Conservation (phyloP, 2,329 filamentous ascomycete genomes). For the Microcyclospora pomicola region DNA sequence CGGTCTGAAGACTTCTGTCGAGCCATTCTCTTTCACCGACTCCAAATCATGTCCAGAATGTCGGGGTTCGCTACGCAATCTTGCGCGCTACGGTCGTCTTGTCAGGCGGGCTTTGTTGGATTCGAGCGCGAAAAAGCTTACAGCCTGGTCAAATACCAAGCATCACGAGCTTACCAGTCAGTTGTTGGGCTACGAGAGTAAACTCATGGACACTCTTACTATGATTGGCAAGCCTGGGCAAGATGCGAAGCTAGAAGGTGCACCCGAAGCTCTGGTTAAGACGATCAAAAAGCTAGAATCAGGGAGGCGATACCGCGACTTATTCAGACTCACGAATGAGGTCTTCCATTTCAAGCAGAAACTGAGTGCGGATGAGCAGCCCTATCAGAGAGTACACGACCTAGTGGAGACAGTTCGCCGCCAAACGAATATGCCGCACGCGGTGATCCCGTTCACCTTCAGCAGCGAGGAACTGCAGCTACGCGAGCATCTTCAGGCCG, state of each 20-base stretch:
- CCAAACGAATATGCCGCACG: constrained; percentile 9
- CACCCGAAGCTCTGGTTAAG: constrained; percentile 1
- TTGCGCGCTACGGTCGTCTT: constrained; percentile 49
- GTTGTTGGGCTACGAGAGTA: not conserved
- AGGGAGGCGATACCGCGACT: constrained; percentile 2
- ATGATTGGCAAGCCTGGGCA: not conserved
- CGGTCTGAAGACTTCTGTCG: constrained; percentile 24
- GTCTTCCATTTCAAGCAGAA: constrained; percentile 16
- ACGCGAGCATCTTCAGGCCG: constrained; percentile 27
- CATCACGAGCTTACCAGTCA: no score
- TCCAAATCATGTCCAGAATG: constrained; percentile 44
- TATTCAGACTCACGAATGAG: constrained; percentile 3
- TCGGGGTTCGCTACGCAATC: constrained; percentile 42
- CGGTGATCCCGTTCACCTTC: constrained; percentile 17
- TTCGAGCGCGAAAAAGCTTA: constrained; percentile 50
- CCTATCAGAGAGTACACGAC: constrained; percentile 34
- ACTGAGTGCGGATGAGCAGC: constrained; percentile 35
- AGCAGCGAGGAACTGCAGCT: constrained; percentile 18
- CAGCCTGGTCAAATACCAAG: constrained; percentile 35
- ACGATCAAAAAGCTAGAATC: constrained; percentile 1
- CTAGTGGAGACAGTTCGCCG: constrained; percentile 30
- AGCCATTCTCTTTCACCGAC: constrained; percentile 37
- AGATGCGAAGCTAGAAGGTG: constrained; percentile 1
- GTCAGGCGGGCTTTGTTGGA: constrained; percentile 47
- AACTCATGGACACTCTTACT: not conserved